phyloP scores from a whole-genome alignment of 2,329 filamentous ascomycete genomes.

The Zymoseptoria crescenta region DNA sequence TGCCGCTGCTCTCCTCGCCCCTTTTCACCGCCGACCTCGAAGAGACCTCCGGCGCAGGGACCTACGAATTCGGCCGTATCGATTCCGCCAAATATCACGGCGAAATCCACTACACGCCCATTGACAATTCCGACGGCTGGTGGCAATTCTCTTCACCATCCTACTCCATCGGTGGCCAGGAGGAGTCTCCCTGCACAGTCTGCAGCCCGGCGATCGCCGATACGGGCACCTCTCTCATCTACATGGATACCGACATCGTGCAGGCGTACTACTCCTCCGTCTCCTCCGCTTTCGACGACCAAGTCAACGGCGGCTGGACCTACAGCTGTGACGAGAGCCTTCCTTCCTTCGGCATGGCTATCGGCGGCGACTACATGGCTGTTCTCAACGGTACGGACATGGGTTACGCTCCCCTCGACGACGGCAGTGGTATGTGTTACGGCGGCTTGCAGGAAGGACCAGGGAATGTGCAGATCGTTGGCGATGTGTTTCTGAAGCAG shows the following conservation, averaged over 20 bases:
- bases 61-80: slow-evolving; percentile 68
- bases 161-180: slow-evolving; percentile 50
- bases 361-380: slow-evolving; percentile 45
- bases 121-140: slow-evolving; percentile 57
- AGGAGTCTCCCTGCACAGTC: slow-evolving; percentile 37
- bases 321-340: slow-evolving; percentile 37
- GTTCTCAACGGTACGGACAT: slow-evolving; percentile 35
- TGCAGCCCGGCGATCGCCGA: slow-evolving; percentile 39
- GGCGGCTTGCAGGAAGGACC: slow-evolving; percentile 54
- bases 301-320: slow-evolving; percentile 35
- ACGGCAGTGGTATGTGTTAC: slow-evolving; percentile 48
- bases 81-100: slow-evolving; percentile 57
- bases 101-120: slow-evolving; percentile 51
- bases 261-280: slow-evolving; percentile 38
- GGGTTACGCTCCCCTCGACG: slow-evolving; percentile 44
- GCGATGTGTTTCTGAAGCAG: slow-evolving; percentile 54
- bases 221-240: slow-evolving; percentile 55
- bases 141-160: slow-evolving; percentile 57
- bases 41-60: slow-evolving; percentile 45
- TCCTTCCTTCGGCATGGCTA: slow-evolving; percentile 44
- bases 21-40: slow-evolving; percentile 65
- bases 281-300: slow-evolving; percentile 30
- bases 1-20: slow-evolving; percentile 52
- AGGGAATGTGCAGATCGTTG: slow-evolving; percentile 51
- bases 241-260: slow-evolving; percentile 46